Evolutionary conservation across 176 grass and related monocot species (phyloP).

Genomic region (Rhynchospora pubera): DNA sequence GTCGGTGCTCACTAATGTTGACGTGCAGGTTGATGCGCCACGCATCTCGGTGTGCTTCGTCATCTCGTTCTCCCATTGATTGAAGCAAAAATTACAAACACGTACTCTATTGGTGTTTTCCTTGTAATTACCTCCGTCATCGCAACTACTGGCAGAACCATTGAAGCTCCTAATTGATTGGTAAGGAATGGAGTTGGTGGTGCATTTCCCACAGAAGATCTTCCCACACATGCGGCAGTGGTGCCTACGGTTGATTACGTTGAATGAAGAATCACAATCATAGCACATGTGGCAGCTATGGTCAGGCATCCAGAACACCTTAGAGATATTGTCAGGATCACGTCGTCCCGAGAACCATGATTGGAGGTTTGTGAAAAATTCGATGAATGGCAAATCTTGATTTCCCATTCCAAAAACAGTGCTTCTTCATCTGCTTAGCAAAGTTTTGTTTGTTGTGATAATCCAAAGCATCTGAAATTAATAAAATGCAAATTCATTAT

Average conservation of each 20-base stretch:
- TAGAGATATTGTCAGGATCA: slow-evolving; percentile 70
- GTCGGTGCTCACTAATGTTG: background rate
- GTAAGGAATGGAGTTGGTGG: slow-evolving; percentile 53
- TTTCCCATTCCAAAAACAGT: slow-evolving; percentile 3
- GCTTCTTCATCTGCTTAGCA: slow-evolving; percentile 6
- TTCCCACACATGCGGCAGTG: slow-evolving; percentile 92
- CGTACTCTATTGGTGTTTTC: slow-evolving; percentile 55
- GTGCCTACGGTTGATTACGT: slow-evolving; percentile 80
- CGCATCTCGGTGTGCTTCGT: background rate
- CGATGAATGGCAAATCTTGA: background rate
- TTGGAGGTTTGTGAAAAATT: slow-evolving; percentile 31
- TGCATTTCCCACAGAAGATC: slow-evolving; percentile 91
- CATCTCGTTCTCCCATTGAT: slow-evolving; percentile 69
- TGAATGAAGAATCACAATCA: slow-evolving; percentile 74
- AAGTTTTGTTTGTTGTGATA: background rate
- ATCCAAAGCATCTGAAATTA: background rate
- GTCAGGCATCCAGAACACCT: slow-evolving; percentile 95
- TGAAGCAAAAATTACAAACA: slow-evolving; percentile 84
- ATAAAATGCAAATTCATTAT: background rate
- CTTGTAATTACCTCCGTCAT: slow-evolving; percentile 26
- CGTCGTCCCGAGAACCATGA: slow-evolving; percentile 60
- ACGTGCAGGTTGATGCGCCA: background rate
- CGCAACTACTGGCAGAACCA: background rate
- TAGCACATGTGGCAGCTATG: slow-evolving; percentile 84
- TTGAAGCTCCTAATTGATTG: background rate